A percentile compares a stretch with the other conserved stretches of the same genome.
Evolutionary conservation across 345 rosid genomes (phyloP).

Genomic region (Sonneratia alba): DNA sequence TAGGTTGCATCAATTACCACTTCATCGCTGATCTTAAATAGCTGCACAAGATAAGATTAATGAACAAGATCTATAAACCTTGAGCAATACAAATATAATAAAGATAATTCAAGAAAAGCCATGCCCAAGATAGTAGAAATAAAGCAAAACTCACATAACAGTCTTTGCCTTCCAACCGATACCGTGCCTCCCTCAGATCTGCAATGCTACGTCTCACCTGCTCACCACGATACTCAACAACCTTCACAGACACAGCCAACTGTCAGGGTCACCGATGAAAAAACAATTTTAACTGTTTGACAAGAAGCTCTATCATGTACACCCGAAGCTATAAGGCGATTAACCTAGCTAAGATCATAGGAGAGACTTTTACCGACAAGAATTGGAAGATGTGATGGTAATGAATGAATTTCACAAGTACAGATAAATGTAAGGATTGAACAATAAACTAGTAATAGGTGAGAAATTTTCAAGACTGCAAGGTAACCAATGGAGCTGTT

Average conservation of each 20-base stretch:
- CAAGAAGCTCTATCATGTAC: neutral
- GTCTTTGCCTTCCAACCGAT: slow-evolving; percentile 68
- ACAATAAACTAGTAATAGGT: neutral
- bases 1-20: slow-evolving; percentile 91
- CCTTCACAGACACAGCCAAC: slow-evolving; percentile 20
- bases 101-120: neutral
- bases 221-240: slow-evolving; percentile 86
- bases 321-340: neutral
- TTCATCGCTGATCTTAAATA: slow-evolving; percentile 90
- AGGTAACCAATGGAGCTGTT: neutral
- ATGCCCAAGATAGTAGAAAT: neutral
- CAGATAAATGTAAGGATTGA: neutral
- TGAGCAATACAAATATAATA: neutral
- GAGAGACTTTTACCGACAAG: neutral
- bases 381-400: neutral
- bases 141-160: slow-evolving; percentile 58
- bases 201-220: slow-evolving; percentile 75
- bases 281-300: neutral
- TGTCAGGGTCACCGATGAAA: neutral
- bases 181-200: slow-evolving; percentile 69
- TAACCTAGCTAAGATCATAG: neutral
- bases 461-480: neutral
- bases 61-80: neutral
- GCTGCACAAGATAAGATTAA: slow-evolving; percentile 29
- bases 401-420: neutral